phyloP scores from a whole-genome alignment of 441 rosid species.

The Dalechampia spathulata region DNA sequence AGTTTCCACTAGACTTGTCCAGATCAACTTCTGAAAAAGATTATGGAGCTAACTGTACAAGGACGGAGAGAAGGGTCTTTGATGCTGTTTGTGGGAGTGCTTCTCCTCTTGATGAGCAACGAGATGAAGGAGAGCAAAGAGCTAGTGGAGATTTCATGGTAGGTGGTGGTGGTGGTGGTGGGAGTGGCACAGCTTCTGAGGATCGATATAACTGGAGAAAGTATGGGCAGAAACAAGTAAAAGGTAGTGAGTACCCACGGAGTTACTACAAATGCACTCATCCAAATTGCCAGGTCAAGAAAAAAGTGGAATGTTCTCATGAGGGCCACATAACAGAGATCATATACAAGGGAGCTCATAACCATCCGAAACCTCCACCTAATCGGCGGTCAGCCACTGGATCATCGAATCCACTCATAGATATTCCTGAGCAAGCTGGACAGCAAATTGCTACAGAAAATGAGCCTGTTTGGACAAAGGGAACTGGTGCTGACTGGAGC shows the following conservation, averaged over 20 bases:
- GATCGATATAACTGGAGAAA: conserved; percentile 70
- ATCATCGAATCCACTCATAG: conserved; percentile 25
- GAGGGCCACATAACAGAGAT: conserved; percentile 73
- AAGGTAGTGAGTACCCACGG: conserved; percentile 69
- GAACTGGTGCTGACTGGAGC: conserved; percentile 40
- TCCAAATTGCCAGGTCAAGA: conserved; percentile 53
- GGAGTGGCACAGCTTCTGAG: conserved; percentile 44
- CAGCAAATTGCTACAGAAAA: conserved; percentile 32
- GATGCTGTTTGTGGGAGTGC: conserved; percentile 33
- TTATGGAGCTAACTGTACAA: too few relatives aligned
- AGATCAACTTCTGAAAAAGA: too few relatives aligned
- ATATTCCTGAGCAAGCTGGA: conserved; percentile 27
- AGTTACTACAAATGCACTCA: conserved; percentile 73
- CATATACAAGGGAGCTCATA: conserved; percentile 61
- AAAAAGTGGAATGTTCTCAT: conserved; percentile 57
- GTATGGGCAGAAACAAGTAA: conserved; percentile 67
- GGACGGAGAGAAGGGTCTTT: conserved; percentile 34
- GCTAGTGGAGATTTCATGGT: conserved; percentile 47
- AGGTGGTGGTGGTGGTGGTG: conserved; percentile 43
- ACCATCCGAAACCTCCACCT: conserved; percentile 53
- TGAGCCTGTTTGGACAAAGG: conserved; percentile 41
- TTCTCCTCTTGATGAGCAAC: conserved; percentile 53
- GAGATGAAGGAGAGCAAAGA: conserved; percentile 67
- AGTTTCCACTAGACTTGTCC: too few relatives aligned
- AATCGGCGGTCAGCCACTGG: conserved; percentile 33